These are phyloP conservation scores for Penicillium janthinellum DNA, from an alignment of 2,329 filamentous ascomycete genomes.

Conservation along the genomic window DNA sequence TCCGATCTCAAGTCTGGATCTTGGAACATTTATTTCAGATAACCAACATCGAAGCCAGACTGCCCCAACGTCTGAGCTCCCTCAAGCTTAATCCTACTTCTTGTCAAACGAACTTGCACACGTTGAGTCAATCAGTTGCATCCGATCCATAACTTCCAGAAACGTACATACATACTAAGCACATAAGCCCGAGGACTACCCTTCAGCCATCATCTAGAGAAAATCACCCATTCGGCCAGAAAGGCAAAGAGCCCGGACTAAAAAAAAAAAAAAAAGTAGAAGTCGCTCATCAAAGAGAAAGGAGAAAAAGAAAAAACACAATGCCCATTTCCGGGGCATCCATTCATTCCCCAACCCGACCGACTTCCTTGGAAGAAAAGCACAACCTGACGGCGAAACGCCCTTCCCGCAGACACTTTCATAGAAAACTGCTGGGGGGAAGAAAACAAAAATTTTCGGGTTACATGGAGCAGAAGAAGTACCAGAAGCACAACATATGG, in stretches of 20 bases:
- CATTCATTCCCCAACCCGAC: background rate
- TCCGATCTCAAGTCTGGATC: too few species aligned
- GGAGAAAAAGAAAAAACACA: background rate
- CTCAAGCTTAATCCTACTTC: background rate
- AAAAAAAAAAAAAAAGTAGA: background rate
- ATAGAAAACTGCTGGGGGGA: background rate
- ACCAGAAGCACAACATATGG: constrained; percentile 11
- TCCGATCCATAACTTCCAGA: constrained; percentile 5
- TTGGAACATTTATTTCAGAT: too few species aligned
- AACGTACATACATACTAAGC: constrained; percentile 15
- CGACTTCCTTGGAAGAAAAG: background rate
- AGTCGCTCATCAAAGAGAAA: constrained; percentile 8
- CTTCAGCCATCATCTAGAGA: constrained; percentile 5
- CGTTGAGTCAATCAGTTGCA: background rate
- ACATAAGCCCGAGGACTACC: constrained; percentile 3
- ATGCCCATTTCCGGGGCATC: constrained; percentile 13
- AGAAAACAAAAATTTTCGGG: background rate
- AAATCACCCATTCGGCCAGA: background rate
- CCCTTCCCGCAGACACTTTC: background rate
- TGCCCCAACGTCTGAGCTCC: background rate
- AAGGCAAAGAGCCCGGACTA: background rate
- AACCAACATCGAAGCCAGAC: background rate
- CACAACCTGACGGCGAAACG: background rate
- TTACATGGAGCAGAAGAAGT: constrained; percentile 1
- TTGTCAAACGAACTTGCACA: background rate